Conservation (phyloP, 176 grass and related monocot species). For the Metroxylon sagu region DNA sequence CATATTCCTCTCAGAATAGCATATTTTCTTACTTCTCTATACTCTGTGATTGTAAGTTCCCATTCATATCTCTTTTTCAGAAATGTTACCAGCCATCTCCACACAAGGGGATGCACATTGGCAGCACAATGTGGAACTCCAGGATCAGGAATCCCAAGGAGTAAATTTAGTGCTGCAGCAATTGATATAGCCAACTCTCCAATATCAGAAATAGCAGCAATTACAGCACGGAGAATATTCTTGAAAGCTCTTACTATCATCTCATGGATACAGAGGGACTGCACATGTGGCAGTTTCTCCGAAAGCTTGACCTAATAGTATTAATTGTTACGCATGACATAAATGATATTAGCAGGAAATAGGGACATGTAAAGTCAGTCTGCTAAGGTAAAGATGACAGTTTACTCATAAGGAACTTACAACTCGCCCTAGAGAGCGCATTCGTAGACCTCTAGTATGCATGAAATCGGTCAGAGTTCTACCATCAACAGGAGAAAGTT, state of each 20-base stretch:
- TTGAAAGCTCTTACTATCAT: conserved; percentile 99
- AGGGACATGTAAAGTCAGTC: background rate
- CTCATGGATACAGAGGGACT: conserved; percentile 93
- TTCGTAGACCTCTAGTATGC: conserved; percentile 90
- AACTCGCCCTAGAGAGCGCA: conserved; percentile 80
- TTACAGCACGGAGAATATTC: conserved; percentile 68
- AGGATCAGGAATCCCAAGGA: conserved; percentile 72
- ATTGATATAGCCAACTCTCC: conserved; percentile 65
- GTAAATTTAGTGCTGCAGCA: conserved; percentile 67
- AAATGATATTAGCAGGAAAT: conserved; percentile 2
- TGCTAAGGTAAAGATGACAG: conserved; percentile 14
- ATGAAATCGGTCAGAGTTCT: conserved; percentile 98
- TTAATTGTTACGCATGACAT: conserved; percentile 7
- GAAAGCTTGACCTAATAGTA: conserved; percentile 85
- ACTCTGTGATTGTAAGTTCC: conserved; percentile 71
- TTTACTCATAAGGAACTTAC: conserved; percentile 53
- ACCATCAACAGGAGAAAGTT: conserved; percentile 99
- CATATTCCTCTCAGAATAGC: conserved; percentile 87
- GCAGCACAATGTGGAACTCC: conserved; percentile 37
- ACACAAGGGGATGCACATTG: conserved; percentile 59
- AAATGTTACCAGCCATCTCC: conserved; percentile 85
- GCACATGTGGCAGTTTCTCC: conserved; percentile 94
- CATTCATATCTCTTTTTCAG: conserved; percentile 77
- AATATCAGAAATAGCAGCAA: conserved; percentile 60
- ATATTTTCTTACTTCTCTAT: conserved; percentile 77